Evolutionary conservation across 768 basidiomycete species (phyloP), one percentile per base, ranked within the genome.

Genomic region (Pleurotus sapidus): DNA sequence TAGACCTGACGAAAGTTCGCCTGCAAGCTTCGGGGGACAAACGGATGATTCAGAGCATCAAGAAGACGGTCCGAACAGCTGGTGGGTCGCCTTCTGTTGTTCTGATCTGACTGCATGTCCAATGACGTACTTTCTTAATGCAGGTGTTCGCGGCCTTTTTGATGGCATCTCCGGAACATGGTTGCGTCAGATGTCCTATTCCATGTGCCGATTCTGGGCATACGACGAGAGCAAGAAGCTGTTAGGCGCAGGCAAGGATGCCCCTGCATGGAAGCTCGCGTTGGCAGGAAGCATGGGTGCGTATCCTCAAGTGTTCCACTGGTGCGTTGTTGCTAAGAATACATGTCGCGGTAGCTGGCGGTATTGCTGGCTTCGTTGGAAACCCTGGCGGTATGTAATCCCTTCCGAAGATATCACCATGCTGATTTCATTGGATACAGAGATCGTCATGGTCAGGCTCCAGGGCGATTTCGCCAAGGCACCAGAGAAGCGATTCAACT

Each of bases 131-230:
- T 74, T 74, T 76, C 42, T 72, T 72, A 54, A 56, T 60, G 57
- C 56, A 83, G 84, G 84, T 58, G 72, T 75, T 49, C 78, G 84
- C 39, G 93, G 93, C 2, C 77, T 95, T 48, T 93, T 84, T 65
- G 93, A 94, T 67, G 93, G 93, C 15, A 91, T 94, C 58, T 77
- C 87, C 2, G 93, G 93, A 27, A 96, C 93, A 24, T 88, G 91
- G 84, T 72, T 96, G 71, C 83, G 93, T 25, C 93, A 96, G 73
- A 93, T 95, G 91, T 90, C 87, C 34, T 95, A 95, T 73, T 93
- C 90, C 43, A 77, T 94, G 69, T 93, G 91, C 69, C 80, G 93
- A n/a, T 95, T 94, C 76, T 94, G 91, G 84, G 91, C 90, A 14
- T 93, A 95, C 69, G 93, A 95, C 60, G 89, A 91, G 74, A 91